Evolutionary conservation across 176 grass and related monocot species (phyloP), one percentile per base, ranked within the genome.

Genomic region (Echinochloa phyllopogon): DNA sequence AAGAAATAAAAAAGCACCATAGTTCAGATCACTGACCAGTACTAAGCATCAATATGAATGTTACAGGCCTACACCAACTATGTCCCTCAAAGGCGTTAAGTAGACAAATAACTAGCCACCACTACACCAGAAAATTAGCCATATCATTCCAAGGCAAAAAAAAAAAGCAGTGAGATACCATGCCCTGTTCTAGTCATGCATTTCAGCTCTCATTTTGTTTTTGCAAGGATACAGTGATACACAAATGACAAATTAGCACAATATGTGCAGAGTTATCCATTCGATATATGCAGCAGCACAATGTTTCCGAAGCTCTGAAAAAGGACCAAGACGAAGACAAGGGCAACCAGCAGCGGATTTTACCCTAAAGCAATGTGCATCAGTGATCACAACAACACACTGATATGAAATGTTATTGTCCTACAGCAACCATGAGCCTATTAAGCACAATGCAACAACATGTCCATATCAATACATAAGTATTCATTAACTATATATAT

Each of bases 141-240:
- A 69, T 29, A 76, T 40, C 21, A 20, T 57, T 12, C 15, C 41
- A 43, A 20, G 13, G 57, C 29, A 65, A 8, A 14, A 79, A 15
- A 49, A 65, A 14, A 49, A 52, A 68, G 62, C 1, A 72, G 49
- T 24, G 36, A 62, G 61, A 66, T n/a, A 90, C 33, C 39, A 60
- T 49, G 29, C 73, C 41, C 13, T 51, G 8, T 4, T 51, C 27
- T 51, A 73, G 14, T 8, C 25, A 33, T 37, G 47, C 13, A 51
- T 73, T 48, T 36, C 45, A 73, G 23, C 7, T 67, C 37, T 18
- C 17, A 41, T 41, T 72, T 72, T 42, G 0, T 25, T 50, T 18
- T 15, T 73, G 2, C 14, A 50, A 23, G 44, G 14, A 50, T 16
- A 25, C 24, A 51, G 1, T 3, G 2, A 57, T n/a, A 57, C 55